Percentiles rank a stretch among this genome's conserved stretches.
Conservation (phyloP, 768 basidiomycete genomes). For the Mycena olivaceomarginata region DNA sequence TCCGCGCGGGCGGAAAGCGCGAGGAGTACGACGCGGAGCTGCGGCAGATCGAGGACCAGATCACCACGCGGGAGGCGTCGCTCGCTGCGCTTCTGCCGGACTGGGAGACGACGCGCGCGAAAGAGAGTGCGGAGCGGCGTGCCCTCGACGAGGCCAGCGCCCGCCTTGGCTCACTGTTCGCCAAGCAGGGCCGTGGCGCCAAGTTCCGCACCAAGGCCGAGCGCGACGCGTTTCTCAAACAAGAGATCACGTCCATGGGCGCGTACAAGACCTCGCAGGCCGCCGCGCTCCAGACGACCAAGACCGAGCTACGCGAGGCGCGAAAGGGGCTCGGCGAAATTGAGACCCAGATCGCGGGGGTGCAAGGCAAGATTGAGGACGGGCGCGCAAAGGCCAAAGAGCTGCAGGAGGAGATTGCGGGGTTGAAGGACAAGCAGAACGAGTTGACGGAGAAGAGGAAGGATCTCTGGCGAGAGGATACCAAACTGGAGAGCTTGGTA, state of each 20-base stretch:
- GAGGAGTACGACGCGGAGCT: constrained; percentile 82
- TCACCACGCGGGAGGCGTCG: constrained; percentile 76
- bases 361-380: constrained; percentile 79
- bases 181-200: constrained; percentile 92
- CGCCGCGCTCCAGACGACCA: constrained; percentile 72
- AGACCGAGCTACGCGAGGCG: constrained; percentile 69
- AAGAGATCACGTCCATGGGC: constrained; percentile 85
- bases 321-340: constrained; percentile 72
- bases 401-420: constrained; percentile 75
- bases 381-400: constrained; percentile 73
- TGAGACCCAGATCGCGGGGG: constrained; percentile 73
- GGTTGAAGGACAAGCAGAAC: constrained; percentile 80
- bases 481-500: constrained; percentile 87
- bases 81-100: constrained; percentile 81
- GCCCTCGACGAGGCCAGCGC: constrained; percentile 86
- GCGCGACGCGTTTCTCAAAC: constrained; percentile 88
- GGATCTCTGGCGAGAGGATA: constrained; percentile 96
- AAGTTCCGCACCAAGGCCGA: constrained; percentile 91
- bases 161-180: constrained; percentile 83
- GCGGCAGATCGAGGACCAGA: constrained; percentile 72
- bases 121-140: constrained; percentile 74
- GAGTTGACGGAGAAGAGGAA: constrained; percentile 89
- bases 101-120: constrained; percentile 76
- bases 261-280: constrained; percentile 75
- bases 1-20: constrained; percentile 79